Conservation (phyloP, 495 filamentous ascomycete genomes). For the Neurospora sublineolata region DNA sequence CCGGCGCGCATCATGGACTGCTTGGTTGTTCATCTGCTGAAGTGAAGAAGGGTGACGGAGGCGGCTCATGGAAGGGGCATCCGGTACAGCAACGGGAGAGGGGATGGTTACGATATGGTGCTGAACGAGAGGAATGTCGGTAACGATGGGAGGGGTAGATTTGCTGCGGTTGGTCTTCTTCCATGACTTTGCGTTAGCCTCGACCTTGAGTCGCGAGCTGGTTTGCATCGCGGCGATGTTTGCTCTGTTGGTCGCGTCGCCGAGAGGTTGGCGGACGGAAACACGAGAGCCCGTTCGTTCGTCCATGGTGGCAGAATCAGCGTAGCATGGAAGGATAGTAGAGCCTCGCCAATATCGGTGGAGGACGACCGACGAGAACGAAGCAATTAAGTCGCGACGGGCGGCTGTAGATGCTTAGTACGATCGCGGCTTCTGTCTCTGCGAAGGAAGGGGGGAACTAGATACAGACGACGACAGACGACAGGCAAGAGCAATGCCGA, state of each 20-base stretch:
- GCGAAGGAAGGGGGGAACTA: background rate
- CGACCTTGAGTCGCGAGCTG: background rate
- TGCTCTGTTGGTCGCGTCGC: constrained; percentile 36
- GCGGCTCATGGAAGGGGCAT: background rate
- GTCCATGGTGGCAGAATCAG: constrained; percentile 22
- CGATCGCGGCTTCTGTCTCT: background rate
- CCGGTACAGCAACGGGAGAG: background rate
- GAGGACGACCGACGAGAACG: background rate
- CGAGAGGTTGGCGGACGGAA: constrained; percentile 31
- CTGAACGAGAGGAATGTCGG: background rate
- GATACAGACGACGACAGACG: background rate
- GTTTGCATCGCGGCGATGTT: constrained; percentile 23
- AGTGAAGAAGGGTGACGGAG: background rate
- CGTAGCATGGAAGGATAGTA: background rate
- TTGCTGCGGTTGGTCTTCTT: constrained; percentile 4
- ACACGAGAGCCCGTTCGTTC: constrained; percentile 13
- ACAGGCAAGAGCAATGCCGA: background rate
- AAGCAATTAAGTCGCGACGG: background rate
- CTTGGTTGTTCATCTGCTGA: constrained; percentile 32
- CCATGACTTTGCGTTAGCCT: background rate
- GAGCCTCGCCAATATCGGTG: constrained; percentile 1
- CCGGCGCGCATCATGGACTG: constrained; percentile 41
- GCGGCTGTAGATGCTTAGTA: background rate
- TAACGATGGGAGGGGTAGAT: constrained; percentile 2
- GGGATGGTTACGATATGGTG: background rate